These are phyloP conservation scores for Colletotrichum orbiculare DNA, from an alignment of 2,329 filamentous ascomycete genomes.

Conservation along the genomic window DNA sequence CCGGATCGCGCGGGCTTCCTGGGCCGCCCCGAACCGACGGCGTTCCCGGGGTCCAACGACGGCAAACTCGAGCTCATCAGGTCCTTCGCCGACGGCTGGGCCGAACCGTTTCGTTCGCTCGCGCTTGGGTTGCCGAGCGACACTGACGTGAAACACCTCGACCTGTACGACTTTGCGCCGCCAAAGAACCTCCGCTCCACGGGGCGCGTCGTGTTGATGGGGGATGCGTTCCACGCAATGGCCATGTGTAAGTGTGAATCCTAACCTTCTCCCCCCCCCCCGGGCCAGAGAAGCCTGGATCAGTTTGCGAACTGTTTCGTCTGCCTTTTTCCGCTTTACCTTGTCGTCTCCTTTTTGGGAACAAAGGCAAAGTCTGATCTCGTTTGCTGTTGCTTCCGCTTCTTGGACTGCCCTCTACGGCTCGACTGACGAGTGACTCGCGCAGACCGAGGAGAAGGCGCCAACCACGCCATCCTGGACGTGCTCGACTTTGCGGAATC, in stretches of 20 bases:
- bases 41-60: constrained; percentile 52
- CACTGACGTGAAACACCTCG: constrained; percentile 56
- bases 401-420: no score
- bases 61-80: constrained; percentile 56
- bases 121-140: constrained; percentile 52
- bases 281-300: background rate
- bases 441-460: constrained; percentile 66
- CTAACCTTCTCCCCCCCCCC: constrained; percentile 4
- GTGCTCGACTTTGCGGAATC: constrained; percentile 55
- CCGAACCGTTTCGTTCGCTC: constrained; percentile 59
- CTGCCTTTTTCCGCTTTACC: background rate
- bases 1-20: constrained; percentile 51
- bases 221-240: constrained; percentile 69
- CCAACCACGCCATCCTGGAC: constrained; percentile 67
- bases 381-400: no score
- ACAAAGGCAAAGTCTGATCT: background rate
- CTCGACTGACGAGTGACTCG: constrained; percentile 11
- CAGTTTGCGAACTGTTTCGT: background rate
- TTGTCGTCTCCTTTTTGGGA: background rate
- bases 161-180: constrained; percentile 61
- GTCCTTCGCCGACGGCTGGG: constrained; percentile 56
- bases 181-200: constrained; percentile 47
- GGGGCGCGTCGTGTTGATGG: constrained; percentile 59
- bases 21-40: constrained; percentile 43
- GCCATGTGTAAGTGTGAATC: constrained; percentile 64